Percentiles rank a stretch among this genome's conserved stretches.
Evolutionary conservation across 169 alveolate genomes (phyloP).

Genomic region (Plasmodium inui): DNA sequence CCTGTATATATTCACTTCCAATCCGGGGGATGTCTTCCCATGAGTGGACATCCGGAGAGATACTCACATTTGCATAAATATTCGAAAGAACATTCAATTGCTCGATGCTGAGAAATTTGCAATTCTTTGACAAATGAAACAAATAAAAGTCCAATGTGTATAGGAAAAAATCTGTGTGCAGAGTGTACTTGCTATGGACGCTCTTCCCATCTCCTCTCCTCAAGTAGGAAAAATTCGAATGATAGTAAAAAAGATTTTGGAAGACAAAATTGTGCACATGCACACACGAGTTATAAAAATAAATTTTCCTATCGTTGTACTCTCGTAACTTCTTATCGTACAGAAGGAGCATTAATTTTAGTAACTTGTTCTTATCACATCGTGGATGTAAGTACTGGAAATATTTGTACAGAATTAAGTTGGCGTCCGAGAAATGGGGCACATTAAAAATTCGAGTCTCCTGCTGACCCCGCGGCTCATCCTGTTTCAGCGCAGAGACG

Average conservation of each 20-base stretch:
- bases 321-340: conserved; percentile 46
- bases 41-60: neutral
- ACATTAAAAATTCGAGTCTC: conserved; percentile 13
- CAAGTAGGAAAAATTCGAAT: neutral
- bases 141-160: conserved; percentile 58
- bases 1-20: neutral
- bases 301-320: conserved; percentile 19
- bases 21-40: neutral
- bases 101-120: conserved; percentile 18
- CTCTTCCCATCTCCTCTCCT: neutral
- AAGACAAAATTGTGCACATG: conserved; percentile 31
- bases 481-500: conserved; percentile 12
- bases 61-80: conserved; percentile 51
- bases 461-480: neutral
- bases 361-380: conserved; percentile 19
- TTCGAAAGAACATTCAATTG: conserved; percentile 30
- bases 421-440: conserved; percentile 5
- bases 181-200: neutral
- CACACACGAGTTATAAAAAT: conserved; percentile 48
- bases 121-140: conserved; percentile 34
- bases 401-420: conserved; percentile 62
- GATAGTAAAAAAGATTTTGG: neutral
- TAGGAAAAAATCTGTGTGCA: conserved; percentile 63
- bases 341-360: conserved; percentile 24
- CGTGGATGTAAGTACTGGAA: conserved; percentile 33